These are phyloP conservation scores for Sphaerulina musiva DNA, from an alignment of 2,329 filamentous ascomycete genomes.

Conservation along the genomic window DNA sequence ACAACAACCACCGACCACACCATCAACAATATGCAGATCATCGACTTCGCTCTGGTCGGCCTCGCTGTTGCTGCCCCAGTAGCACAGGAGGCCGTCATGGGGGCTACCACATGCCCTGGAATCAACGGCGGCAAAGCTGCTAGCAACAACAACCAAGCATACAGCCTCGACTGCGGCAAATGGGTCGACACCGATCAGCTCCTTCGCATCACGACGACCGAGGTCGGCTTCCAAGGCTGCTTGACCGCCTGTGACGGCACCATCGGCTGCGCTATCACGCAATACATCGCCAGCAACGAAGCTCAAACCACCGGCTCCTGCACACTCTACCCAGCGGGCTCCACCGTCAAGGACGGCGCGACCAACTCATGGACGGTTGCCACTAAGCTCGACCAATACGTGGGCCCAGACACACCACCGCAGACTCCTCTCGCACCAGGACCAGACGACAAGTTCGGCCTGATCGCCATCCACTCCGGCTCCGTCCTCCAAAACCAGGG, in stretches of 20 bases:
- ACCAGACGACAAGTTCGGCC: conserved; percentile 14
- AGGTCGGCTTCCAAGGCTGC: conserved; percentile 13
- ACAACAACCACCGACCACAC: background rate
- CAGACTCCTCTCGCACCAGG: background rate
- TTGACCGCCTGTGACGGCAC: conserved; percentile 15
- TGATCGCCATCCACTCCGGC: conserved; percentile 20
- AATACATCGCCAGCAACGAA: conserved; percentile 10
- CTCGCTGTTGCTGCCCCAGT: conserved; percentile 2
- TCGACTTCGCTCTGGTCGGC: conserved; percentile 6
- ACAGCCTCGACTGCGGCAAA: conserved; percentile 14
- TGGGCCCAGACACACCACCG: background rate
- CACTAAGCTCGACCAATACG: background rate
- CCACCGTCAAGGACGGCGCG: conserved; percentile 1
- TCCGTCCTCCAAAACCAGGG: conserved; percentile 18
- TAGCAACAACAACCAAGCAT: conserved; percentile 8
- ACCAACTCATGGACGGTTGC: conserved; percentile 10
- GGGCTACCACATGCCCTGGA: conserved; percentile 7
- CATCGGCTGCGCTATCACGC: conserved; percentile 7
- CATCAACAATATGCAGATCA: conserved; percentile 4
- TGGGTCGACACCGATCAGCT: conserved; percentile 7
- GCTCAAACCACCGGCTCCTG: conserved; percentile 11
- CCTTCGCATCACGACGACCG: conserved; percentile 9
- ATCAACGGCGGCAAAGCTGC: conserved; percentile 1
- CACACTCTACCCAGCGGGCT: conserved; percentile 4
- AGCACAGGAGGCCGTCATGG: background rate